phyloP scores from a whole-genome alignment of 1,284 basidiomycete genomes.

The Phlebopus sp. region DNA sequence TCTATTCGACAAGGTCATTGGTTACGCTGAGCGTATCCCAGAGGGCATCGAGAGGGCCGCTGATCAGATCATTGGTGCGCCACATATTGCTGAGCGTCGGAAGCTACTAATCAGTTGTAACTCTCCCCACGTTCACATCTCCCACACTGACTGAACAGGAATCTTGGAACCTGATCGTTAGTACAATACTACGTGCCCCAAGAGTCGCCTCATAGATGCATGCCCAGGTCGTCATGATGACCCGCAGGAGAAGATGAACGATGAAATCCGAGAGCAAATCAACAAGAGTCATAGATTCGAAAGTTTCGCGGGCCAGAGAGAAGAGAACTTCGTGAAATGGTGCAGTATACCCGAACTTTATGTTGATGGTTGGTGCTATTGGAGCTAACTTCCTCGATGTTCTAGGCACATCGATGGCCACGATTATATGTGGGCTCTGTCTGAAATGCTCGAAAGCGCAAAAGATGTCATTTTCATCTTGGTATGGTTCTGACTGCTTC shows the following conservation, averaged over 20 bases:
- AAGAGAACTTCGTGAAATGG: constrained; percentile 84
- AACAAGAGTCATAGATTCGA: constrained; percentile 78
- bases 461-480: constrained; percentile 77
- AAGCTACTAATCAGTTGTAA: constrained; percentile 1
- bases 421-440: constrained; percentile 92
- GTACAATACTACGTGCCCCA: constrained; percentile 20
- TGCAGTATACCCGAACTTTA: constrained; percentile 29
- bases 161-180: constrained; percentile 57
- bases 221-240: constrained; percentile 70
- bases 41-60: constrained; percentile 48
- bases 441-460: constrained; percentile 81
- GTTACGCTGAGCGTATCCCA: constrained; percentile 34
- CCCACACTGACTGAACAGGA: constrained; percentile 37
- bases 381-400: not conserved
- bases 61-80: constrained; percentile 49
- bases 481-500: constrained; percentile 34
- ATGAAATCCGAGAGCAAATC: constrained; percentile 67
- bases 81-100: not conserved
- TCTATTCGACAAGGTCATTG: constrained; percentile 33
- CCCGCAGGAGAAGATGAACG: constrained; percentile 63
- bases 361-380: not conserved
- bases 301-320: constrained; percentile 75
- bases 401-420: constrained; percentile 86
- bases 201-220: not conserved
- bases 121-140: constrained; percentile 1